These are phyloP conservation scores for Jaltomata sinuosa DNA, from an alignment of 257 asterid genomes.

Conservation along the genomic window DNA sequence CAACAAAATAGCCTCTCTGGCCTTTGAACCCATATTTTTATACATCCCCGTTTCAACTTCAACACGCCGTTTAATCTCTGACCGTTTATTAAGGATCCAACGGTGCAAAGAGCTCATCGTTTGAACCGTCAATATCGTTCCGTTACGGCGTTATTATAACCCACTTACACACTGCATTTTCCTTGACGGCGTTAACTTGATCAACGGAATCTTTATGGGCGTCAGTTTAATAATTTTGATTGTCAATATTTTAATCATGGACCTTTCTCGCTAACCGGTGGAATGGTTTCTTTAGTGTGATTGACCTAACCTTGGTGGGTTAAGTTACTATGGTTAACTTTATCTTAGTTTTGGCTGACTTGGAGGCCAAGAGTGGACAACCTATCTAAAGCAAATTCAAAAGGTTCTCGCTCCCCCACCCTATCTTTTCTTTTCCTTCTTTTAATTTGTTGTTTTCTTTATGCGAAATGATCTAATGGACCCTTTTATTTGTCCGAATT, in stretches of 20 bases:
- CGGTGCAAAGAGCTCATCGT: constrained; percentile 23
- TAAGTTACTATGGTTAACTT: constrained; percentile 13
- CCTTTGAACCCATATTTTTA: constrained; percentile 46
- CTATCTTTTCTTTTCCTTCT: not conserved
- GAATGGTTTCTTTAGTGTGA: constrained; percentile 16
- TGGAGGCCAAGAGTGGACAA: not conserved
- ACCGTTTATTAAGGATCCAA: constrained; percentile 22
- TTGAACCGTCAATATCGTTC: constrained; percentile 11
- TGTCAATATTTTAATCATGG: constrained; percentile 15
- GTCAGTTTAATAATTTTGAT: constrained; percentile 3
- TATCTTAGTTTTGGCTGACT: not conserved
- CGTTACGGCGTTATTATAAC: constrained; percentile 22
- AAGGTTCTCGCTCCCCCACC: not conserved
- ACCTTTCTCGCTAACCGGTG: constrained; percentile 26
- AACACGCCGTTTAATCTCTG: constrained; percentile 9
- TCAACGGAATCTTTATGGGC: constrained; percentile 31
- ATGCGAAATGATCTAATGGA: too few species aligned
- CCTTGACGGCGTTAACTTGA: constrained; percentile 20
- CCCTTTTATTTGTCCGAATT: too few species aligned
- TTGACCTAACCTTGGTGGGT: constrained; percentile 9
- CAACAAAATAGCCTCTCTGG: constrained; percentile 29
- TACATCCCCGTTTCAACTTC: constrained; percentile 27
- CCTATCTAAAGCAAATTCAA: not conserved
- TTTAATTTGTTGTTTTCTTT: not conserved
- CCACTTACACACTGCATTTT: constrained; percentile 8